Conservation (phyloP, 169 alveolate species). For the Plasmodium coatneyi region DNA sequence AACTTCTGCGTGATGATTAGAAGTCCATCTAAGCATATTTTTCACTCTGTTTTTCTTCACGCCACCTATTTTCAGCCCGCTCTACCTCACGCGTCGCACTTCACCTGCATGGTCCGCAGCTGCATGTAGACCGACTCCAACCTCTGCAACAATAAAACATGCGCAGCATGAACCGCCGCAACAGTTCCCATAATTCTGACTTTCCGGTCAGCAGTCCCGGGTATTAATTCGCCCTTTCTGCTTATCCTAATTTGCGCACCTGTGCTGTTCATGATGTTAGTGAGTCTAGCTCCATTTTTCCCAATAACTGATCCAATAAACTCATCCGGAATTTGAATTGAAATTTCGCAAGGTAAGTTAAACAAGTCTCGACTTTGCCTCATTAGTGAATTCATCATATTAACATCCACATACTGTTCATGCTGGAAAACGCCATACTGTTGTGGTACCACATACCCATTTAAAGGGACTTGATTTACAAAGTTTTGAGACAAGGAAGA, state of each 20-base stretch:
- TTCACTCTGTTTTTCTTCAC: not conserved
- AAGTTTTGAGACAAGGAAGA: slow-evolving; percentile 12
- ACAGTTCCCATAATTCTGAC: slow-evolving; percentile 70
- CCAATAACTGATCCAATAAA: slow-evolving; percentile 71
- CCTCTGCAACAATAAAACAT: slow-evolving; percentile 70
- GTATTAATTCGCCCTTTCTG: slow-evolving; percentile 67
- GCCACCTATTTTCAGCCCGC: no score
- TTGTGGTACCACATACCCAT: slow-evolving; percentile 62
- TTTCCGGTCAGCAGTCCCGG: slow-evolving; percentile 70
- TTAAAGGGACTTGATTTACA: slow-evolving; percentile 45
- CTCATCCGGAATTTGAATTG: slow-evolving; percentile 74
- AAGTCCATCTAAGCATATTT: not conserved
- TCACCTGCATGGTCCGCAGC: slow-evolving; percentile 30
- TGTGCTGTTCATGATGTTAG: slow-evolving; percentile 74
- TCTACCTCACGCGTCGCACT: slow-evolving; percentile 43
- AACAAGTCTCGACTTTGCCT: slow-evolving; percentile 73
- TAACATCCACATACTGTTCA: slow-evolving; percentile 60
- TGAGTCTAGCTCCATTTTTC: slow-evolving; percentile 62
- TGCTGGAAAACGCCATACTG: slow-evolving; percentile 59
- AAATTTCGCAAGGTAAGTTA: slow-evolving; percentile 71
- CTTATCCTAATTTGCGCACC: slow-evolving; percentile 76
- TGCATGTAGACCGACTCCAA: slow-evolving; percentile 66
- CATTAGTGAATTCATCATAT: slow-evolving; percentile 42
- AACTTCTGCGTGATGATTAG: not conserved
- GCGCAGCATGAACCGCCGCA: slow-evolving; percentile 77